Base-by-base conservation (phyloP, 352 stramenopile species). In the Globisporangium splendens region DNA sequence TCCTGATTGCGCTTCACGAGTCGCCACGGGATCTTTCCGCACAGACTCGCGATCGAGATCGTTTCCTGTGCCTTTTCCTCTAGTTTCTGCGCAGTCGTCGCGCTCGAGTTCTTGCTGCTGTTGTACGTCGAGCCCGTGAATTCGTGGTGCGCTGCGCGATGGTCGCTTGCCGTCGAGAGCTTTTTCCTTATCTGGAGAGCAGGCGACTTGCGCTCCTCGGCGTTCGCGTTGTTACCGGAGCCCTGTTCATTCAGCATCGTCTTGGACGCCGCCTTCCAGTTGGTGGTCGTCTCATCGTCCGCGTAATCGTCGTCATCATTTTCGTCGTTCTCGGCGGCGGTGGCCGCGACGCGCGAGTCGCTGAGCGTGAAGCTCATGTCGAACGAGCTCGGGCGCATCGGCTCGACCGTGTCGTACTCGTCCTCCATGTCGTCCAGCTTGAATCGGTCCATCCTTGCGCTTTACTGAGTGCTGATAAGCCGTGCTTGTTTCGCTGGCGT, bases 351-450 rank as follows among this genome's bases (percentile, higher is more conserved):
- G 50, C 71, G 68, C 63, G 86, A 75, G 68, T 69, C 72, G 56
- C 76, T 77, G 10, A 91, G 79, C 33, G 79, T 91, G 70, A 92
- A 92, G 62, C 80, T 91, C 79, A 91, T 88, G 76, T 95, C 83
- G 64, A 95, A 95, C 31, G 83, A 93, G 62, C 86, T 92, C n/a
- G 86, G 73, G 4, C 86, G 86, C 72, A 93, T 86, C 49, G 86
- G 86, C 72, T 93, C 86, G 14, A 95, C 79, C 2, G 72, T 83
- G 66, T 95, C 86, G 47, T 83, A 91, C 54, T 86, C 74, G 51
- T 88, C 76, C 56, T 91, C 82, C 57, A 92, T 79, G 58, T 88
- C 82, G 41, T 93, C 79, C 12, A 90, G 62, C 50, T 77, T 69
- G 71, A 95, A 95, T 49, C 86, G 86, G 61, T 95, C 86, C 86